Evolutionary conservation across 2,329 filamentous ascomycete species (phyloP), one percentile per base, ranked within the genome.

Genomic region (Ophiostoma ulmi): DNA sequence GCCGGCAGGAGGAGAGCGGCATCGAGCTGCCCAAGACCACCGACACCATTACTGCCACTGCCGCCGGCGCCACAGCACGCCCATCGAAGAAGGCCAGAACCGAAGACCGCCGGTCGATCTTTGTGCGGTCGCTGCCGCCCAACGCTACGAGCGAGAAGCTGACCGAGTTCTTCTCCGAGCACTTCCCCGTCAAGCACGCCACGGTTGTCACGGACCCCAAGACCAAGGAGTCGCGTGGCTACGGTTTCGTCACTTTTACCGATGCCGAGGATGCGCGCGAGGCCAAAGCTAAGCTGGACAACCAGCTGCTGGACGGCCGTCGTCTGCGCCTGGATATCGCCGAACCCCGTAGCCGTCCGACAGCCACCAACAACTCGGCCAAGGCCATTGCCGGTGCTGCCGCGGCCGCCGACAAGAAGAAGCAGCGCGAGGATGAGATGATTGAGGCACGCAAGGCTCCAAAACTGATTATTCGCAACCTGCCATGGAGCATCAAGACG

Each of bases 191-290:
- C 78, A 98, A 97, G 80, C 94, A 98, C 80, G 94, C 95, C 69
- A 92, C 91, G n/a, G 93, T 97, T 5, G 93, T 99, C 55, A 82
- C 90, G 71, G 94, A 99, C 78, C 88, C 91, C 20, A 85, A 89
- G 74, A 97, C 94, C 1, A 97, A 97, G 77, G 83, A 89, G 75
- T 97, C 93, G 17, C 91, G 92, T 78, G 94, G 95, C 22, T 99
- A 93, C 79, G 95, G 95, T 69, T 99, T 99, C 80, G 94, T 99
- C 71, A 98, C 95, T 1, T 95, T 99, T 77, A 92, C 94, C 75
- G 95, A 99, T 78, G 87, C 91, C 39, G 94, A 97, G 74, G 95
- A 99, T 82, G 94, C 94, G 14, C 83, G 89, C 74, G 87, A 90
- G 74, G 96, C 95, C 22, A 87, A 91, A 77, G 87, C 90, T 71